Conservation (phyloP, 257 asterid species). For the Henckelia pumila region DNA sequence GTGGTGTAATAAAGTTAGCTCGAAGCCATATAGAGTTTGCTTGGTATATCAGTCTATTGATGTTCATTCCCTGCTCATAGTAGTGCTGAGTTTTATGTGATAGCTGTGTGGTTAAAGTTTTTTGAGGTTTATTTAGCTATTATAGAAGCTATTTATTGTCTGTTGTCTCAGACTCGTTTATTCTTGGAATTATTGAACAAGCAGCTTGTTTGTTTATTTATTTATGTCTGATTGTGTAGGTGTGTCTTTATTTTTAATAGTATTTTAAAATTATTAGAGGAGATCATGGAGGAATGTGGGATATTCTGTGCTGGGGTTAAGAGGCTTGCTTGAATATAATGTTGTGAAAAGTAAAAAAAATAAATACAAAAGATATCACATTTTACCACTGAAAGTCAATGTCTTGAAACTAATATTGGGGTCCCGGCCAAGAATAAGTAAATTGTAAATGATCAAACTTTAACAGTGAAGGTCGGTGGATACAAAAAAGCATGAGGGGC, state of each 20-base stretch:
- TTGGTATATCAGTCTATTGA: not conserved
- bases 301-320: conserved; percentile 21
- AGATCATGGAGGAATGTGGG: conserved; percentile 4
- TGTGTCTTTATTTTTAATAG: not conserved
- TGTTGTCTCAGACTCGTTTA: not conserved
- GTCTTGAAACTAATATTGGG: too few species aligned
- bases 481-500: conserved; percentile 28
- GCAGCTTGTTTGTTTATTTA: not conserved
- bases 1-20: not conserved
- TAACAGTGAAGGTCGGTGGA: too few species aligned
- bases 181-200: not conserved
- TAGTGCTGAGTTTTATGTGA: not conserved
- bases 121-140: not conserved
- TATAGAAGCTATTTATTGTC: too few species aligned
- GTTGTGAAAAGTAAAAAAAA: too few species aligned
- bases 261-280: not conserved
- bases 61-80: not conserved
- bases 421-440: too few species aligned
- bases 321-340: not conserved
- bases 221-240: not conserved
- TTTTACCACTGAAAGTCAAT: too few species aligned
- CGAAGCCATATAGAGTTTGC: not conserved
- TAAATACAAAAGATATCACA: too few species aligned
- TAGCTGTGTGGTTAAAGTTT: not conserved
- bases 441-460: too few species aligned